These are phyloP conservation scores for Fusarium udum DNA, from an alignment of 2,329 filamentous ascomycete species.

Conservation along the genomic window DNA sequence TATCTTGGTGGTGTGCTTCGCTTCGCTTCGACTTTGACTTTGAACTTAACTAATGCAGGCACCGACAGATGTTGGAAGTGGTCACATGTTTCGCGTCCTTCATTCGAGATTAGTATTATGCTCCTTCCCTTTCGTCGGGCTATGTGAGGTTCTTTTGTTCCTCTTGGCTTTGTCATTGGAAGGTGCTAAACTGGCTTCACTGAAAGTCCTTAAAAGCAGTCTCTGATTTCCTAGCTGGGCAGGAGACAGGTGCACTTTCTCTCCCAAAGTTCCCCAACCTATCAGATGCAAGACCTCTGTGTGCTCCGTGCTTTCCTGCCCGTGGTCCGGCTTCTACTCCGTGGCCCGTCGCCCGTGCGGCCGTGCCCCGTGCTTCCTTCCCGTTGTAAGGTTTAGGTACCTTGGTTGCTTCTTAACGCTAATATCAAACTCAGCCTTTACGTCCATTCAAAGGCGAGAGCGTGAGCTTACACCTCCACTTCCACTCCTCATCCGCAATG, in stretches of 20 bases:
- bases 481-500: not conserved
- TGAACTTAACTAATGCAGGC: slow-evolving; percentile 15
- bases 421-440: slow-evolving; percentile 17
- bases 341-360: slow-evolving; percentile 14
- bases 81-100: not conserved
- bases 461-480: not conserved
- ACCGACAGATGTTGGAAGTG: not conserved
- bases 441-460: not conserved
- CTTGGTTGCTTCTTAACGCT: slow-evolving; percentile 14
- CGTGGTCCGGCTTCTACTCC: slow-evolving; percentile 32
- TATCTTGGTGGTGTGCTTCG: not conserved
- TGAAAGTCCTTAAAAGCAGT: slow-evolving; percentile 11
- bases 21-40: not conserved
- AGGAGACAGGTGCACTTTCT: slow-evolving; percentile 28
- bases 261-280: slow-evolving; percentile 4
- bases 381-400: slow-evolving; percentile 19
- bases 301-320: slow-evolving; percentile 31
- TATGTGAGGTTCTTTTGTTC: slow-evolving; percentile 1
- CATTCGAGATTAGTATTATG: not conserved
- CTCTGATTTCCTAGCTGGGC: slow-evolving; percentile 34
- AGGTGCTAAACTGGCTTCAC: slow-evolving; percentile 3
- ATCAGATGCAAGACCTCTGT: not conserved
- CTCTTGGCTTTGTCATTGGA: not conserved
- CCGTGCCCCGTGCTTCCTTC: slow-evolving; percentile 31
- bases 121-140: slow-evolving; percentile 11